Percentiles rank a stretch among this genome's conserved stretches.
phyloP scores from a whole-genome alignment of 345 rosid species.

The Boechera divaricarpa region DNA sequence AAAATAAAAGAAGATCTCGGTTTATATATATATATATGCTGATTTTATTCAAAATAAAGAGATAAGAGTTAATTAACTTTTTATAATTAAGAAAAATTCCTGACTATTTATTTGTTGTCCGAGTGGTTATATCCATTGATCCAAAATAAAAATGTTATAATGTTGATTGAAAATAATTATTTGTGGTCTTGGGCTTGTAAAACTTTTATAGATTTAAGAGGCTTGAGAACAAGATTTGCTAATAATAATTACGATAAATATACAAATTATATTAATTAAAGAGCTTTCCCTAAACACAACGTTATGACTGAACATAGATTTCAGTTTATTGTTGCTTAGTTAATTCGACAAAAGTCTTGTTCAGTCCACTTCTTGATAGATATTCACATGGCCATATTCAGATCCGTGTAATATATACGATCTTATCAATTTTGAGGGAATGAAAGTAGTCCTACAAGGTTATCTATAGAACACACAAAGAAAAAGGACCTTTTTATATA shows the following conservation, averaged over 20 bases:
- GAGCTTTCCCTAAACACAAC: neutral
- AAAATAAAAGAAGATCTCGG: neutral
- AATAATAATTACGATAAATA: neutral
- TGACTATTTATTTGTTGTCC: neutral
- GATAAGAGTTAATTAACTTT: neutral
- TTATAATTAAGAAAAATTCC: neutral
- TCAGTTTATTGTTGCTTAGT: constrained; percentile 2
- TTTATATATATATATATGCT: neutral
- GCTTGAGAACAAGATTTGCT: neutral
- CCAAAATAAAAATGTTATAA: neutral
- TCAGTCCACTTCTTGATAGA: constrained; percentile 26
- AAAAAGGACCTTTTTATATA: constrained; percentile 19
- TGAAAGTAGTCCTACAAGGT: constrained; percentile 15
- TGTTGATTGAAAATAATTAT: too few species aligned
- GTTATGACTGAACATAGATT: neutral
- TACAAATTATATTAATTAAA: neutral
- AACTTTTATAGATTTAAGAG: neutral
- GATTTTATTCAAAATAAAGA: neutral
- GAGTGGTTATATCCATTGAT: neutral
- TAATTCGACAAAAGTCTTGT: constrained; percentile 19
- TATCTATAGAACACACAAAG: constrained; percentile 14
- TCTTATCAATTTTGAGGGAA: constrained; percentile 9
- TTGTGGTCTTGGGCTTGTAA: neutral
- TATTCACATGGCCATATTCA: constrained; percentile 30
- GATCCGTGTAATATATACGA: constrained; percentile 10